These are phyloP conservation scores for Sphenostylis stenocarpa DNA, from an alignment of 306 rosid genomes.

Conservation along the genomic window DNA sequence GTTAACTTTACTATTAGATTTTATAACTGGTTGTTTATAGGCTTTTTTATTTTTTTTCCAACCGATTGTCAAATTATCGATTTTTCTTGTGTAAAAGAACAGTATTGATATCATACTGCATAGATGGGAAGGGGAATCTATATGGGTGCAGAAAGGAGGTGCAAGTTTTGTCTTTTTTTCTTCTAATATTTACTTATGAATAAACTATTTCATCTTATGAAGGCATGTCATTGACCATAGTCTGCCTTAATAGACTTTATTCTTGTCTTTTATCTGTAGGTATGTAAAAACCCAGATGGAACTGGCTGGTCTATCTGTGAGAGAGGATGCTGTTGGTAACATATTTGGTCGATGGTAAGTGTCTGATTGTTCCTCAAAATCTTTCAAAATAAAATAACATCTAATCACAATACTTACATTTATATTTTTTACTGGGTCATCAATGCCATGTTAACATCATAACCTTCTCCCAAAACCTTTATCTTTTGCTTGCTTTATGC, in stretches of 20 bases:
- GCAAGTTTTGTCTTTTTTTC: neutral
- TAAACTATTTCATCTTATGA: neutral
- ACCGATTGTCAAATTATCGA: no score
- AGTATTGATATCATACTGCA: slow-evolving; percentile 8
- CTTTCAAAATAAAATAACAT: neutral
- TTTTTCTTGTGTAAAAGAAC: slow-evolving; percentile 11
- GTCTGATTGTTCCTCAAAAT: neutral
- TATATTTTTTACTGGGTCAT: neutral
- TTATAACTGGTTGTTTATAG: no score
- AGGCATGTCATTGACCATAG: neutral
- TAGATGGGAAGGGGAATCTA: neutral
- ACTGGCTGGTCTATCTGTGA: slow-evolving; percentile 76
- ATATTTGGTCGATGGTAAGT: slow-evolving; percentile 91
- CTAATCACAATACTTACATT: neutral
- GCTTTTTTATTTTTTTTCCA: no score
- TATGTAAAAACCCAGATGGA: slow-evolving; percentile 81
- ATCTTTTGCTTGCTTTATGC: slow-evolving; percentile 33
- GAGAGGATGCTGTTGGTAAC: slow-evolving; percentile 97
- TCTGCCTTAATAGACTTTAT: slow-evolving; percentile 20
- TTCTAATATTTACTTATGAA: neutral
- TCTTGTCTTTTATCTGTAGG: slow-evolving; percentile 48
- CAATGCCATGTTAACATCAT: slow-evolving; percentile 16
- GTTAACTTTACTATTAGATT: no score
- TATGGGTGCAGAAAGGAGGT: slow-evolving; percentile 10
- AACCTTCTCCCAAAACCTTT: no score